Percentiles rank a stretch among this genome's conserved stretches.
These are phyloP conservation scores for Talaromyces wortmannii DNA, from an alignment of 495 filamentous ascomycete genomes.

Conservation along the genomic window DNA sequence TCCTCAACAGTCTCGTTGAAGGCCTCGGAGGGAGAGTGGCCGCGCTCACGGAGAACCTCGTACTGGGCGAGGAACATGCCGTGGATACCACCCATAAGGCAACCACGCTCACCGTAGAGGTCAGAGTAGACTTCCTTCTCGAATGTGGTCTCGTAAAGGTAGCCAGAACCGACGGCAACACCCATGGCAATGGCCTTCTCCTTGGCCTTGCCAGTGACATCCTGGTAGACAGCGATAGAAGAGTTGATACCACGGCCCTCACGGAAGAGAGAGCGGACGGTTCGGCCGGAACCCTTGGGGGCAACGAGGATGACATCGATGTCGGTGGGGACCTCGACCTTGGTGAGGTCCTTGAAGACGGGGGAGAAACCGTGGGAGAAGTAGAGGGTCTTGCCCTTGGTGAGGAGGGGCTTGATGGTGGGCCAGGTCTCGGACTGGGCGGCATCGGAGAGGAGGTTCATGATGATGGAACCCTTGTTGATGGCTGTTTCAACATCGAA, in stretches of 20 bases:
- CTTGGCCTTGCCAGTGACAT: conserved; percentile 95
- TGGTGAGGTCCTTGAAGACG: conserved; percentile 98
- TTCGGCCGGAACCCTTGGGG: conserved; percentile 97
- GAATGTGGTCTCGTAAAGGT: conserved; percentile 99
- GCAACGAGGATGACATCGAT: conserved; percentile 99
- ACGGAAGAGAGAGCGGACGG: conserved; percentile 94
- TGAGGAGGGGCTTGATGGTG: conserved; percentile 91
- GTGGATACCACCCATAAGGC: conserved; percentile 99
- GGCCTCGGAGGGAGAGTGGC: conserved; percentile 94
- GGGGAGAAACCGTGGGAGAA: conserved; percentile 99
- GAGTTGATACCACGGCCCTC: conserved; percentile 99
- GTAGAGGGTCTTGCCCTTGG: conserved; percentile 99
- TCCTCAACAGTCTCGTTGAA: conserved; percentile 99
- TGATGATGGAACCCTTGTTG: conserved; percentile 86
- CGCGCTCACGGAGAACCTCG: conserved; percentile 97
- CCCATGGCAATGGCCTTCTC: conserved; percentile 97
- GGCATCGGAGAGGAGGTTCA: conserved; percentile 97
- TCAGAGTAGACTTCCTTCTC: conserved; percentile 99
- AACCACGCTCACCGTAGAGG: conserved; percentile 98
- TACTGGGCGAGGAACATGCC: conserved; percentile 99
- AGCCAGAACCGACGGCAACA: conserved; percentile 91
- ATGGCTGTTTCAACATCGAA: conserved; percentile 97
- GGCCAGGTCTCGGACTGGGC: conserved; percentile 99
- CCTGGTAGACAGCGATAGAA: conserved; percentile 96
- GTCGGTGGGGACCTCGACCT: conserved; percentile 90